phyloP scores from a whole-genome alignment of 768 basidiomycete species.

The Sistotremastrum niveocremeum region DNA sequence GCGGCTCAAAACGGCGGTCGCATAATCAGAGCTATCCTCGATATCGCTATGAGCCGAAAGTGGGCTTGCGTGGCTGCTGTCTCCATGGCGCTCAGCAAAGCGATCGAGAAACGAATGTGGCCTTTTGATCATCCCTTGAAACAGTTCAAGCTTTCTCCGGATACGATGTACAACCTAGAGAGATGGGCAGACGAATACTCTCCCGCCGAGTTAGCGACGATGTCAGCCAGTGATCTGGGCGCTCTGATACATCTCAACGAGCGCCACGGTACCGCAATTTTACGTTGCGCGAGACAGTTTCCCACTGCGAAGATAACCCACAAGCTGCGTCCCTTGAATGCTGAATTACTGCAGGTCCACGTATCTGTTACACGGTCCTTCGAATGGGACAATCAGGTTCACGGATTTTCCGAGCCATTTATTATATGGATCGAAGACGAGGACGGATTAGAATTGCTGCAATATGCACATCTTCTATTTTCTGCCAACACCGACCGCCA shows the following conservation, averaged over 20 bases:
- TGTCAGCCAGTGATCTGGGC: slow-evolving; percentile 59
- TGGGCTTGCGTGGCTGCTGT: slow-evolving; percentile 76
- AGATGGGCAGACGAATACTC: slow-evolving; percentile 73
- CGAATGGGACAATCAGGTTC: slow-evolving; percentile 64
- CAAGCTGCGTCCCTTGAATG: slow-evolving; percentile 66
- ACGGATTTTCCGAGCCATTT: slow-evolving; percentile 73
- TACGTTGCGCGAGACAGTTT: slow-evolving; percentile 72
- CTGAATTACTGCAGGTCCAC: slow-evolving; percentile 69
- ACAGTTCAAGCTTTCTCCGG: slow-evolving; percentile 66
- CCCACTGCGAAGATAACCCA: slow-evolving; percentile 57
- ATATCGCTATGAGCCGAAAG: slow-evolving; percentile 86
- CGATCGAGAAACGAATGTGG: slow-evolving; percentile 87
- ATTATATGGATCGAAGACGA: slow-evolving; percentile 94
- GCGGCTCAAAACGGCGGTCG: slow-evolving; percentile 91
- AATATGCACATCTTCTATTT: slow-evolving; percentile 60
- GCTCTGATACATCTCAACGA: slow-evolving; percentile 78
- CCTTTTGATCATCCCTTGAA: slow-evolving; percentile 84
- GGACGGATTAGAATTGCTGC: slow-evolving; percentile 68
- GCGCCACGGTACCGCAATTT: slow-evolving; percentile 64
- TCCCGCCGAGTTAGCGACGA: slow-evolving; percentile 53
- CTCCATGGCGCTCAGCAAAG: slow-evolving; percentile 85
- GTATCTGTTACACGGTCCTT: slow-evolving; percentile 55
- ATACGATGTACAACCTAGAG: slow-evolving; percentile 66
- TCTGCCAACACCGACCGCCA: slow-evolving; percentile 47
- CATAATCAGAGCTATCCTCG: slow-evolving; percentile 86